These are phyloP conservation scores for Straminergon stramineum DNA, from an alignment of 225 moss, liverwort and hornwort genomes.

Conservation along the genomic window DNA sequence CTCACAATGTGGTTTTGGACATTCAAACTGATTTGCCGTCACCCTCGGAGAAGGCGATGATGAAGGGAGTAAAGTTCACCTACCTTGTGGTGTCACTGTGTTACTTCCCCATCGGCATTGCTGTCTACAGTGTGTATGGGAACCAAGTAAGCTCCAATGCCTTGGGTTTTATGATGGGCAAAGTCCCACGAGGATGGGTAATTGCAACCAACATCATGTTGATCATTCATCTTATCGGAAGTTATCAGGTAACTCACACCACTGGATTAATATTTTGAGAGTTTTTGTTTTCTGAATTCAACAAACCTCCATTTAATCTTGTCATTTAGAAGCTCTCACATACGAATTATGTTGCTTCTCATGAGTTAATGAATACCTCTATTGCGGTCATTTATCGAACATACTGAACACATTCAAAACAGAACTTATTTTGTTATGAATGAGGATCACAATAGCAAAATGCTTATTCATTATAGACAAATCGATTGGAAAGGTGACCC, in stretches of 20 bases:
- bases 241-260: background rate
- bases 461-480: background rate
- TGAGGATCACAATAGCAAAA: too few species aligned
- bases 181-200: background rate
- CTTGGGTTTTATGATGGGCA: background rate
- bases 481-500: background rate
- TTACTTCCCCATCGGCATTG: background rate
- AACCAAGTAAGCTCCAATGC: background rate
- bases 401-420: too few species aligned
- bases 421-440: background rate
- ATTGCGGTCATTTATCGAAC: background rate
- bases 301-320: background rate
- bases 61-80: background rate
- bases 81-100: background rate
- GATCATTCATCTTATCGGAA: background rate
- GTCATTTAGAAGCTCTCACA: background rate
- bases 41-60: background rate
- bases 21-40: background rate
- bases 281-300: background rate
- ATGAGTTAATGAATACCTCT: too few species aligned
- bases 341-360: background rate
- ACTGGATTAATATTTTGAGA: background rate
- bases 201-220: background rate
- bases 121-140: background rate
- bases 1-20: conserved; percentile 19